Base-by-base conservation (phyloP, 2,329 filamentous ascomycete genomes). In the Seiridium cupressi region DNA sequence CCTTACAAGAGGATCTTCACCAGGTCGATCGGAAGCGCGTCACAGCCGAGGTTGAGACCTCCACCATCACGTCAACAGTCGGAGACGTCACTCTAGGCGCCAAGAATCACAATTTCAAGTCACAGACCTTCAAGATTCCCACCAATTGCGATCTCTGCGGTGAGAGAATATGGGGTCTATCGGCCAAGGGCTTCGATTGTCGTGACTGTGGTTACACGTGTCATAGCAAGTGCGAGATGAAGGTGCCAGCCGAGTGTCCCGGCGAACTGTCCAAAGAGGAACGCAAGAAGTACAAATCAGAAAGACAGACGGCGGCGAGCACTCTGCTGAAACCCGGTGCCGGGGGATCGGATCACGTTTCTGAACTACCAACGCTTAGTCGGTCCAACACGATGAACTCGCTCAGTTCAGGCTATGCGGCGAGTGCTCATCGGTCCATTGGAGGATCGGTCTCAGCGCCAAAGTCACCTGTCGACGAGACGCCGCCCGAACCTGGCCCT, bases 201-300 rank as follows among this genome's bases (percentile, higher is more conserved):
- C 87, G 90, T 67, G 94, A 98, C 74, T 99, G 95, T 70, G 95
- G 96, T 40, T 99, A 97, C 77, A 97, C 93, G 2, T 99, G 95
- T 72, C 95, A 99, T 77, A 96, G 89, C 80, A 99, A 99, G 78
- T 99, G 95, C 74, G 92, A 99, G 79, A 95, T 99, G 89, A 99
- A 98, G 76, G 95, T 98, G 0, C 93, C 95, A 0, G 91, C 95
- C 6, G 92, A 97, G 72, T 99, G 95, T 71, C 95, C 95, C 0
- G 95, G 95, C 55, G 95, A 98, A 71, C 87, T 95, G 72, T 89
- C 83, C 64, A 99, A 98, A 76, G 95, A 98, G 63, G 93, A 97
- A 69, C 93, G 89, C 79, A 99, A 97, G 81, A 96, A 93, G 69
- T 82, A 96, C 66, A 98, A 98, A 76, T 84, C 84, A 47, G 89